Conservation (phyloP, 129 eudicot species). For the Arctium minus region DNA sequence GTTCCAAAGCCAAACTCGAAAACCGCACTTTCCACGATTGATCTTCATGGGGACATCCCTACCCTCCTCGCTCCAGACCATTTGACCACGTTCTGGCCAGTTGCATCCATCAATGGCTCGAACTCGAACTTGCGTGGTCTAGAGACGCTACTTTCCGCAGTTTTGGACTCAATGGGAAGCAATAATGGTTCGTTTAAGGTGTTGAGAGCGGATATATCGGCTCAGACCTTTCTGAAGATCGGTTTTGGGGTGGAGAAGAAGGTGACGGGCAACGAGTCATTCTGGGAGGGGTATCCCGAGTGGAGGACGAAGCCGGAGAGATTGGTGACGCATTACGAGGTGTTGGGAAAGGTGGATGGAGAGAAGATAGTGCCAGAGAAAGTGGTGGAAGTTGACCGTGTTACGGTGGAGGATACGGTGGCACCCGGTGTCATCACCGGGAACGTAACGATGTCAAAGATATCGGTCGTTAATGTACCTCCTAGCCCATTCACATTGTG, state of each 20-base stretch:
- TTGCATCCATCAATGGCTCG: slow-evolving; percentile 51
- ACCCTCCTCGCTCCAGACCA: slow-evolving; percentile 46
- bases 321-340: slow-evolving; percentile 5
- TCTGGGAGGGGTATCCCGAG: slow-evolving; percentile 29
- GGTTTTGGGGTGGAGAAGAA: slow-evolving; percentile 66
- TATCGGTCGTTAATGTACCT: slow-evolving; percentile 42
- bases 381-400: slow-evolving; percentile 32
- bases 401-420: slow-evolving; percentile 38
- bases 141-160: slow-evolving; percentile 47
- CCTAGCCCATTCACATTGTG: slow-evolving; percentile 46
- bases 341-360: slow-evolving; percentile 66
- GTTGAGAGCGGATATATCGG: slow-evolving; percentile 62
- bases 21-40: slow-evolving; percentile 28
- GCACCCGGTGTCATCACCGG: slow-evolving; percentile 36
- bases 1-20: slow-evolving; percentile 34
- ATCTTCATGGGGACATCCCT: slow-evolving; percentile 45
- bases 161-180: slow-evolving; percentile 51
- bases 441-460: slow-evolving; percentile 50
- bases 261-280: slow-evolving; percentile 35
- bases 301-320: slow-evolving; percentile 76
- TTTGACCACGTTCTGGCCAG: slow-evolving; percentile 56
- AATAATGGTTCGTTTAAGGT: slow-evolving; percentile 64
- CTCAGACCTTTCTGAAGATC: slow-evolving; percentile 60
- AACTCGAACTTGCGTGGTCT: slow-evolving; percentile 59
- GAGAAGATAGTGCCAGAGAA: slow-evolving; percentile 47